These are phyloP conservation scores for Echites panduratus DNA, from an alignment of 257 asterid genomes.

Conservation along the genomic window DNA sequence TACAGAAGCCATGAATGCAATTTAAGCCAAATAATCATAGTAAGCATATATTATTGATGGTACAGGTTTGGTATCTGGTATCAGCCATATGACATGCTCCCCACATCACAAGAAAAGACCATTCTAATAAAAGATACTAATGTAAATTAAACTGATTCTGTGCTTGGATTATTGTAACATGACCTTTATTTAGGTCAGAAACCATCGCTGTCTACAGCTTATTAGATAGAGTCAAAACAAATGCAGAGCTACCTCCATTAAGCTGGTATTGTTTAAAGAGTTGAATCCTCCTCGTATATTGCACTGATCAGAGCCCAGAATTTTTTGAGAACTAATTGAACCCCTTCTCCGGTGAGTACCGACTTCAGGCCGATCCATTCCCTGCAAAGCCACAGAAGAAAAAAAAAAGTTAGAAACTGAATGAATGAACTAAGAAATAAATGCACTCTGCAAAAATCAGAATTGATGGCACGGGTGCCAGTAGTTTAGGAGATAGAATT, in stretches of 20 bases:
- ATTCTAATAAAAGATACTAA: neutral
- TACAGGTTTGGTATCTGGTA: conserved; percentile 2
- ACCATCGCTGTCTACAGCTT: neutral
- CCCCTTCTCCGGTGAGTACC: conserved; percentile 56
- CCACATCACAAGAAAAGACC: neutral
- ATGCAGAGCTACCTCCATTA: conserved; percentile 49
- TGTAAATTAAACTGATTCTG: neutral
- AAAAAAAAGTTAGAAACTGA: conserved; percentile 5
- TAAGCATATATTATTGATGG: neutral
- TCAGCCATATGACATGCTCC: neutral
- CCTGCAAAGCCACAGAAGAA: conserved; percentile 36
- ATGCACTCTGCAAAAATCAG: conserved; percentile 15
- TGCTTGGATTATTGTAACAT: neutral
- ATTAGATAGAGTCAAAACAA: neutral
- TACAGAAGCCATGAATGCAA: conserved; percentile 17
- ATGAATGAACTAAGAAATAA: conserved; percentile 1
- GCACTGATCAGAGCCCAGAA: conserved; percentile 35
- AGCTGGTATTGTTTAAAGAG: conserved; percentile 39
- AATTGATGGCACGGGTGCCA: neutral
- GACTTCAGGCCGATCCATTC: conserved; percentile 48
- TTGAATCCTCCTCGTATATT: conserved; percentile 31
- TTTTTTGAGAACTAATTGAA: conserved; percentile 68
- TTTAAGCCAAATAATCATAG: conserved; percentile 4
- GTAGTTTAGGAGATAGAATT: neutral
- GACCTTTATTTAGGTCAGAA: neutral